These are phyloP conservation scores for Alternaria hordeiaustralica DNA, from an alignment of 2,329 filamentous ascomycete genomes.

Conservation along the genomic window DNA sequence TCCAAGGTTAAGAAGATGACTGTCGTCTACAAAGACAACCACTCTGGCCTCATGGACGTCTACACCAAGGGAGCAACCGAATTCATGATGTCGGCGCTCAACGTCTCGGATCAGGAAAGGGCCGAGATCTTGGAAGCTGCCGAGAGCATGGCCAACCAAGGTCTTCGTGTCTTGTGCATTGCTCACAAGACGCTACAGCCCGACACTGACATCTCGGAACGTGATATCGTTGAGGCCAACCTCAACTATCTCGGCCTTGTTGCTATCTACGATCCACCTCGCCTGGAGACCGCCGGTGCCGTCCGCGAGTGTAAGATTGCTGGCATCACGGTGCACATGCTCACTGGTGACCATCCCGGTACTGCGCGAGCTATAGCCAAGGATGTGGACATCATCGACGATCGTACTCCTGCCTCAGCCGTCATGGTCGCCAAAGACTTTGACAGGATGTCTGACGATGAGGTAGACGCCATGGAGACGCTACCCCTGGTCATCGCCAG, in stretches of 20 bases:
- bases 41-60: conserved; percentile 38
- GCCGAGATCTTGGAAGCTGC: conserved; percentile 10
- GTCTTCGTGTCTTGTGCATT: conserved; percentile 48
- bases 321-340: conserved; percentile 58
- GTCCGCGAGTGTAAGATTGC: conserved; percentile 54
- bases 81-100: conserved; percentile 43
- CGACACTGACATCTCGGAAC: conserved; percentile 48
- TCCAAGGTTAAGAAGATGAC: conserved; percentile 51
- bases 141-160: conserved; percentile 48
- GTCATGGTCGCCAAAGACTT: conserved; percentile 56
- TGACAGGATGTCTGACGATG: conserved; percentile 52
- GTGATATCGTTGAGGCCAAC: conserved; percentile 68
- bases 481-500: conserved; percentile 55
- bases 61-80: conserved; percentile 51
- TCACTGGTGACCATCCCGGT: conserved; percentile 56
- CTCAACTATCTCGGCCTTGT: conserved; percentile 81
- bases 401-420: conserved; percentile 30
- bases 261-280: conserved; percentile 86
- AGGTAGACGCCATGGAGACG: conserved; percentile 51
- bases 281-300: conserved; percentile 73
- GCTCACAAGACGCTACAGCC: conserved; percentile 43
- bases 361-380: conserved; percentile 56
- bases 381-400: conserved; percentile 53
- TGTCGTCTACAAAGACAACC: conserved; percentile 45
- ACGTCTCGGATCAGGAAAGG: conserved; percentile 40